phyloP scores from a whole-genome alignment of 208 protist genomes.

The Eutreptiella sp. region DNA sequence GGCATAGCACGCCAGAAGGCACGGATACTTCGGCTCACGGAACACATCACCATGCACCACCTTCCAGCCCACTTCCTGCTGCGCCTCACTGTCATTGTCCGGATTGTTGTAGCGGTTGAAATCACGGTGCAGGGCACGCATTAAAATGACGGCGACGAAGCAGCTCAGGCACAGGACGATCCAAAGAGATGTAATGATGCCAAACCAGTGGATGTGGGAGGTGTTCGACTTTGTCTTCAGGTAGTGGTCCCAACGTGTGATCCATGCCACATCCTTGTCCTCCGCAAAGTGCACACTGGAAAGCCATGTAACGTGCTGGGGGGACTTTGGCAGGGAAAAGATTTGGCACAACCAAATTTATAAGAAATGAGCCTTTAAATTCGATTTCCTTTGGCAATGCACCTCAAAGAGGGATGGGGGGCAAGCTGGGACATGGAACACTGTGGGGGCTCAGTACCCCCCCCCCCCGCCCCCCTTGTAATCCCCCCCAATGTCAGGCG shows the following conservation, averaged over 20 bases:
- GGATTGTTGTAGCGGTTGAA: slow-evolving; percentile 61
- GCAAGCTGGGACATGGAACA: too few relatives aligned
- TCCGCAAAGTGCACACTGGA: too few relatives aligned
- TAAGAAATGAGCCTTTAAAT: too few relatives aligned
- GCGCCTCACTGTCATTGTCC: slow-evolving; percentile 37
- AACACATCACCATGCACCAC: slow-evolving; percentile 76
- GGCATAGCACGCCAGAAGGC: slow-evolving; percentile 49
- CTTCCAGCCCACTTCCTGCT: slow-evolving; percentile 79
- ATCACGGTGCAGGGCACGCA: slow-evolving; percentile 72
- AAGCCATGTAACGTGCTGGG: too few relatives aligned
- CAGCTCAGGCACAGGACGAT: slow-evolving; percentile 79
- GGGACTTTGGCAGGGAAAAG: too few relatives aligned
- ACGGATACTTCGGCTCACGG: slow-evolving; percentile 45
- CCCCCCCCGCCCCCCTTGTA: too few relatives aligned
- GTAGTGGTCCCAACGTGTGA: slow-evolving; percentile 76
- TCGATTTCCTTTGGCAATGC: too few relatives aligned
- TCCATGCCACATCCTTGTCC: slow-evolving; percentile 59
- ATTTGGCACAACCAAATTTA: too few relatives aligned
- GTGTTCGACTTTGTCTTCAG: slow-evolving; percentile 43
- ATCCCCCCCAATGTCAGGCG: too few relatives aligned
- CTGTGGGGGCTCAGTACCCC: too few relatives aligned
- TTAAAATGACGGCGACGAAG: slow-evolving; percentile 86
- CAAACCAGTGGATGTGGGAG: slow-evolving; percentile 70
- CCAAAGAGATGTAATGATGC: slow-evolving; percentile 78
- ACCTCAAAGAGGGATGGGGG: too few relatives aligned